Percentiles rank a stretch among this genome's conserved stretches.
Evolutionary conservation across 352 stramenopile genomes (phyloP).

Genomic region (Phytophthora fragariae): DNA sequence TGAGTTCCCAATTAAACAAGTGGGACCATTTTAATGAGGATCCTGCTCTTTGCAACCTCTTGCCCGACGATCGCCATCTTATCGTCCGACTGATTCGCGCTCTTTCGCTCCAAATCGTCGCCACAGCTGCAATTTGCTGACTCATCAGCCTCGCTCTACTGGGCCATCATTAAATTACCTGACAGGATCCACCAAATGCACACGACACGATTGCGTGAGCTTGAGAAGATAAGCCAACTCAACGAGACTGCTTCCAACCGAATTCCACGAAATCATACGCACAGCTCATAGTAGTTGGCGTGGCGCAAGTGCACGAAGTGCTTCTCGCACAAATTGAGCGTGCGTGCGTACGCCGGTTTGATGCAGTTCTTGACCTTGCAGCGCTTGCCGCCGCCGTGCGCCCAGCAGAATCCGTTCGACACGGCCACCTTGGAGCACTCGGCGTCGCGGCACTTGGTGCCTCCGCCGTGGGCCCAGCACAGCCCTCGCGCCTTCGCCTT

Average conservation of each 20-base stretch:
- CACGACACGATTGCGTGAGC: too few species aligned
- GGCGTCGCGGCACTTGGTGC: conserved; percentile 42
- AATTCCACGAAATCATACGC: conserved; percentile 5
- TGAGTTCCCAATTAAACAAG: background rate
- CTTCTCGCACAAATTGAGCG: conserved; percentile 50
- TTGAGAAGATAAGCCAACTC: too few species aligned
- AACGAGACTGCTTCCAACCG: too few species aligned
- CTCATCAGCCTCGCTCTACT: background rate
- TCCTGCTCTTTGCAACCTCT: background rate
- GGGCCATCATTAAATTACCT: background rate
- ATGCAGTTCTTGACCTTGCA: conserved; percentile 39
- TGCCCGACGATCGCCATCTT: background rate
- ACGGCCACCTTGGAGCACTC: conserved; percentile 44
- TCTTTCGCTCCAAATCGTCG: background rate
- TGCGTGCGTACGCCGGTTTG: conserved; percentile 49
- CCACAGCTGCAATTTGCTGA: background rate
- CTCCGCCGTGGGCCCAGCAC: conserved; percentile 46
- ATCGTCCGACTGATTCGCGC: background rate
- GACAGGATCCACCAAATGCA: background rate
- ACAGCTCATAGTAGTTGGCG: conserved; percentile 2
- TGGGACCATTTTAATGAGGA: background rate
- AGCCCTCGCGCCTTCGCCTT: conserved; percentile 47
- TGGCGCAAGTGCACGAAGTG: conserved; percentile 36
- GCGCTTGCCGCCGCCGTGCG: conserved; percentile 55
- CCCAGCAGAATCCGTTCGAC: conserved; percentile 57